Evolutionary conservation across 2,329 filamentous ascomycete genomes (phyloP).

Genomic region (Herpomyces periplanetae): DNA sequence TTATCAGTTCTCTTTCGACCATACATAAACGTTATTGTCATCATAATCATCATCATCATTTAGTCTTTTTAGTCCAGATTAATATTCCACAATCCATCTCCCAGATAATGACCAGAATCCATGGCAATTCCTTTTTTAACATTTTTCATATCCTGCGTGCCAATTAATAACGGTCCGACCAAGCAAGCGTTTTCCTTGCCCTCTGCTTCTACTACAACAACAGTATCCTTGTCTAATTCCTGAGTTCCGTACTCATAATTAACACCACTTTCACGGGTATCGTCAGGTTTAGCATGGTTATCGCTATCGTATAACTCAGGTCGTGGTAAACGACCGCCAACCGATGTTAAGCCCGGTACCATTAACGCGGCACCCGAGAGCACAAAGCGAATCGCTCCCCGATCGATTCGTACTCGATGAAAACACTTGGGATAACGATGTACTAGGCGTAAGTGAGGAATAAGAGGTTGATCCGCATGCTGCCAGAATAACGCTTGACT

Average conservation of each 20-base stretch:
- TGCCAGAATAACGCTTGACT: conserved; percentile 32
- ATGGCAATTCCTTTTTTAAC: conserved; percentile 81
- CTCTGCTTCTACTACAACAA: conserved; percentile 63
- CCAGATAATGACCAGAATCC: conserved; percentile 67
- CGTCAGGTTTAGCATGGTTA: conserved; percentile 8
- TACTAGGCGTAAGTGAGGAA: conserved; percentile 58
- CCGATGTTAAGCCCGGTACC: conserved; percentile 60
- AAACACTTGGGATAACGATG: conserved; percentile 63
- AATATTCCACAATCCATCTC: conserved; percentile 67
- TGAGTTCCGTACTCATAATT: conserved; percentile 7
- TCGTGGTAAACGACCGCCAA: conserved; percentile 37
- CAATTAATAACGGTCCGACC: conserved; percentile 41
- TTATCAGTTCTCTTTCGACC: too few relatives aligned
- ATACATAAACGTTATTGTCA: too few relatives aligned
- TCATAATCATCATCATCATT: too few relatives aligned
- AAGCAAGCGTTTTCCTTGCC: conserved; percentile 72
- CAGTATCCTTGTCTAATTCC: conserved; percentile 38
- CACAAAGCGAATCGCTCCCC: conserved; percentile 85
- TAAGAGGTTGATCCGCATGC: conserved; percentile 29
- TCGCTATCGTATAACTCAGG: conserved; percentile 6
- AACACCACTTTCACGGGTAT: conserved; percentile 8
- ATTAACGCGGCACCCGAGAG: conserved; percentile 73
- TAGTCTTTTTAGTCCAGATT: conserved; percentile 11
- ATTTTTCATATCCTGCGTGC: conserved; percentile 64
- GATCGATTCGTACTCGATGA: conserved; percentile 51